Percentiles rank a stretch among this genome's conserved stretches.
These are phyloP conservation scores for Brassica nigra DNA, from an alignment of 345 rosid genomes.

Conservation along the genomic window DNA sequence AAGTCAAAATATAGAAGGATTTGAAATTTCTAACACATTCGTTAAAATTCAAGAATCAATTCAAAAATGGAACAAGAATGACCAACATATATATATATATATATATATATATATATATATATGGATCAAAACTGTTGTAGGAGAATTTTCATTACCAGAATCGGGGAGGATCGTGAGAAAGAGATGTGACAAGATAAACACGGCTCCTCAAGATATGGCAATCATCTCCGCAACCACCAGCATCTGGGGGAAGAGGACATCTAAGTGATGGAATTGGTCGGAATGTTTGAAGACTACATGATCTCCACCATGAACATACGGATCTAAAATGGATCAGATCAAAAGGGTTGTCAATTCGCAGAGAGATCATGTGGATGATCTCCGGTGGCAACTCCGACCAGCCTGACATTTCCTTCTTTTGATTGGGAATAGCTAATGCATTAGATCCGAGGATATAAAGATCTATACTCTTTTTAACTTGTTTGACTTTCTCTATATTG, in stretches of 20 bases:
- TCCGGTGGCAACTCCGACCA: slow-evolving; percentile 43
- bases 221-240: background rate
- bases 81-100: background rate
- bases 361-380: slow-evolving; percentile 6
- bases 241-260: background rate
- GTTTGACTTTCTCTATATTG: background rate
- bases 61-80: background rate
- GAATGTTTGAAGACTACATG: background rate
- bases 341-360: background rate
- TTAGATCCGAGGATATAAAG: background rate
- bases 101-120: background rate
- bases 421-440: background rate
- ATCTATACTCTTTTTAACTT: background rate
- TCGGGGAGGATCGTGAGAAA: background rate
- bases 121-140: background rate
- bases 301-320: background rate
- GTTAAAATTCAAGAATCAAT: background rate
- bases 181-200: background rate
- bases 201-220: background rate
- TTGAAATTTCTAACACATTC: background rate
- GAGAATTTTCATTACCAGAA: background rate
- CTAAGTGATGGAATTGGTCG: background rate
- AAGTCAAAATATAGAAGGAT: background rate
- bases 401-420: slow-evolving; percentile 10
- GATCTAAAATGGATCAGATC: background rate